A percentile compares a stretch with the other conserved stretches of the same genome.
These are phyloP conservation scores for Phytophthora pini DNA, from an alignment of 352 stramenopile genomes.

Conservation along the genomic window DNA sequence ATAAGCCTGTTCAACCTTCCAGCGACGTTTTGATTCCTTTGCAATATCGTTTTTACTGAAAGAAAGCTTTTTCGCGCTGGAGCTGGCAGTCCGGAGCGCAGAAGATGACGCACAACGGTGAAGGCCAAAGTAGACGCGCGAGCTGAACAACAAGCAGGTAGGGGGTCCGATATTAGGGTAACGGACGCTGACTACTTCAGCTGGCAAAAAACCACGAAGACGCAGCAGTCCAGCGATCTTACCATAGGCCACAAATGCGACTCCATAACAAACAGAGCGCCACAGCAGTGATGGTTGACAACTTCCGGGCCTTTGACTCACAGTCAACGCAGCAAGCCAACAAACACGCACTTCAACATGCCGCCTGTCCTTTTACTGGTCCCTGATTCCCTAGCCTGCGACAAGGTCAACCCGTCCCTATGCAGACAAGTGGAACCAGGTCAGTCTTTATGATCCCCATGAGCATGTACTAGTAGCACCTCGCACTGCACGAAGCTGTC, in stretches of 20 bases:
- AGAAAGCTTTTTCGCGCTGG: not conserved
- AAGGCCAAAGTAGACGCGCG: not conserved
- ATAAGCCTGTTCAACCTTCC: not conserved
- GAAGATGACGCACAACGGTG: slow-evolving; percentile 1
- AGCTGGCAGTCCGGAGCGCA: not conserved
- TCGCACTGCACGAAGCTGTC: no score
- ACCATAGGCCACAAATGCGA: not conserved
- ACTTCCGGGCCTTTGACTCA: no score
- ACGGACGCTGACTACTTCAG: slow-evolving; percentile 9
- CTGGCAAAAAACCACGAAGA: not conserved
- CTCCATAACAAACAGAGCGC: not conserved
- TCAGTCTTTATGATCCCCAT: not conserved
- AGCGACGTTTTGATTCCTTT: no score
- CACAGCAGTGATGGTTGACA: not conserved
- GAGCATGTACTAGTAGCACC: not conserved
- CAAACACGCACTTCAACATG: slow-evolving; percentile 13
- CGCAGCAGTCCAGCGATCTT: not conserved
- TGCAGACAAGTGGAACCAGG: slow-evolving; percentile 11
- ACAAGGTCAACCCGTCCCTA: slow-evolving; percentile 11
- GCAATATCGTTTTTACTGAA: no score
- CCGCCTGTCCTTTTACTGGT: slow-evolving; percentile 17
- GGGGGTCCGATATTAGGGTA: not conserved
- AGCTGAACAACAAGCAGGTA: not conserved
- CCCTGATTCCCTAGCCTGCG: not conserved
- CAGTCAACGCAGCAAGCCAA: not conserved